Evolutionary conservation across 805 yeast genomes (phyloP).

Genomic region (Starmerella apis): DNA sequence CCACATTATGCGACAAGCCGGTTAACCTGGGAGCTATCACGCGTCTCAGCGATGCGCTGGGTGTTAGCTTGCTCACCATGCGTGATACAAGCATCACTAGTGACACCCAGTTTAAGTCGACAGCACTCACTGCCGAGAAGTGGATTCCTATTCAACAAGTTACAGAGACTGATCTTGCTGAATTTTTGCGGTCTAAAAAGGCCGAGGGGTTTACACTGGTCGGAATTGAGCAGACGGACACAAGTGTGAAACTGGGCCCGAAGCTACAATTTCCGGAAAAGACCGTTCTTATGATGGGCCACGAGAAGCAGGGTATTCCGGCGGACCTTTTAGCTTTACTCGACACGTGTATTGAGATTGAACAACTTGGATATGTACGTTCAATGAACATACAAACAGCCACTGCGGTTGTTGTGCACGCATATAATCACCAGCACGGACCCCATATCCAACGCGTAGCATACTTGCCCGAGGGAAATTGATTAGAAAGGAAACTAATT

Average conservation of each 20-base stretch:
- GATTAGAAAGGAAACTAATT: neutral
- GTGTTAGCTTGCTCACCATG: conserved; percentile 72
- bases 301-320: conserved; percentile 84
- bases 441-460: neutral
- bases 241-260: conserved; percentile 59
- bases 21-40: conserved; percentile 94
- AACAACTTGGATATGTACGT: conserved; percentile 82
- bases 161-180: conserved; percentile 42
- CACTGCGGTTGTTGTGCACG: conserved; percentile 86
- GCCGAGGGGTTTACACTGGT: conserved; percentile 73
- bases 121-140: conserved; percentile 86
- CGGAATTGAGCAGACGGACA: conserved; percentile 88
- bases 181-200: conserved; percentile 50
- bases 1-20: conserved; percentile 82
- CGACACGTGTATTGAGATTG: conserved; percentile 80
- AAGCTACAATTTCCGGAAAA: conserved; percentile 66
- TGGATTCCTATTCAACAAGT: conserved; percentile 95
- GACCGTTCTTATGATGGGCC: conserved; percentile 69
- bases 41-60: conserved; percentile 81
- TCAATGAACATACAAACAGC: conserved; percentile 98
- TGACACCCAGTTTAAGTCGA: conserved; percentile 65
- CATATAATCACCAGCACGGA: conserved; percentile 41
- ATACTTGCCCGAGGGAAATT: neutral
- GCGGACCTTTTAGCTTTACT: conserved; percentile 71
- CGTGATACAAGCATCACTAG: conserved; percentile 55